Conservation (phyloP, 495 filamentous ascomycete species). For the Aspergillus homomorphus region DNA sequence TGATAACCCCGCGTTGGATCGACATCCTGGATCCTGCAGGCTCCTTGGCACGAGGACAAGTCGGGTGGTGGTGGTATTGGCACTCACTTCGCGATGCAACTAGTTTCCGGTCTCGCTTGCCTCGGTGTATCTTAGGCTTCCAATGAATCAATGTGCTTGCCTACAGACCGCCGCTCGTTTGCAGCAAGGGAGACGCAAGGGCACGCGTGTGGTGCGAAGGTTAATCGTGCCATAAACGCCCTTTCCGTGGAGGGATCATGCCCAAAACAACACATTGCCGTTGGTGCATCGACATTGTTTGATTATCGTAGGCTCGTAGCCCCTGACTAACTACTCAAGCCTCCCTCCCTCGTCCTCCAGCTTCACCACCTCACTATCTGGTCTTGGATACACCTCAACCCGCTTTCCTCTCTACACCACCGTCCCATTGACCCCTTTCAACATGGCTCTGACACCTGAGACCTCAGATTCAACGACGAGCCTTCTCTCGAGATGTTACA, state of each 20-base stretch:
- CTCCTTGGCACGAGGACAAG: not conserved
- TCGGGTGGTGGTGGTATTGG: not conserved
- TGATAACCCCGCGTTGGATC: not conserved
- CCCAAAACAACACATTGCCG: not conserved
- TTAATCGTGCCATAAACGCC: not conserved
- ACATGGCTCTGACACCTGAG: conserved; percentile 9
- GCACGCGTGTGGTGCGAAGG: not conserved
- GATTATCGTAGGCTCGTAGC: not conserved
- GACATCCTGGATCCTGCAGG: not conserved
- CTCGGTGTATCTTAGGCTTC: not conserved
- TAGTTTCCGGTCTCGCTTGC: not conserved
- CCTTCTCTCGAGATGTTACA: conserved; percentile 1
- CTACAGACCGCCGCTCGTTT: not conserved
- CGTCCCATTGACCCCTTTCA: conserved; percentile 16
- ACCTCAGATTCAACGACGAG: conserved; percentile 5
- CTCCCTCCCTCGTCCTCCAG: not conserved
- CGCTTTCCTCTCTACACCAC: not conserved
- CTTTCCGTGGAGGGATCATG: not conserved
- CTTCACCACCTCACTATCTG: not conserved
- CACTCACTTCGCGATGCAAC: not conserved
- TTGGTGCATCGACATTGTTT: not conserved
- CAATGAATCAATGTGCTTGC: not conserved
- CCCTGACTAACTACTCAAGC: not conserved
- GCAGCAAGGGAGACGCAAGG: not conserved
- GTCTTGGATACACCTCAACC: too few species aligned